These are phyloP conservation scores for Cavenderia fasciculata DNA, from an alignment of 78 protist genomes.

Conservation along the genomic window DNA sequence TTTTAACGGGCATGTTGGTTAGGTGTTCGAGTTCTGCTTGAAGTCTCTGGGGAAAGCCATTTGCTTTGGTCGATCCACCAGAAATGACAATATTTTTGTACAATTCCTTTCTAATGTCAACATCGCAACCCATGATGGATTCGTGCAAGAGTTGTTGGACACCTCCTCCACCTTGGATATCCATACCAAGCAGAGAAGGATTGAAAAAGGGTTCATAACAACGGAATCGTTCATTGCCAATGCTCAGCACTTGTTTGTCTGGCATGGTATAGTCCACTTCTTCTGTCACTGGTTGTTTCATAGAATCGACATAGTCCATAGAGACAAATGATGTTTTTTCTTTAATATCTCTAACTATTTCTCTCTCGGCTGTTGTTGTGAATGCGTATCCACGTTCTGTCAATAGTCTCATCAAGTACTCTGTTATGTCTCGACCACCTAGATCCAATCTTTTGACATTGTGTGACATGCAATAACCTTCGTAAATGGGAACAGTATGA, in stretches of 20 bases:
- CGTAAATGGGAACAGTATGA: constrained; percentile 97
- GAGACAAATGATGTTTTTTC: constrained; percentile 89
- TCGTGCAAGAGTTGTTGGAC: constrained; percentile 57
- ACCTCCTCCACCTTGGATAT: constrained; percentile 89
- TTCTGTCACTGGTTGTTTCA: not conserved
- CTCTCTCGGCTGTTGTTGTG: constrained; percentile 97
- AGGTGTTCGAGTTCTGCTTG: constrained; percentile 73
- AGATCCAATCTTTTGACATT: constrained; percentile 92
- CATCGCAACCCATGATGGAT: constrained; percentile 93
- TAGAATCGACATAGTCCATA: not conserved
- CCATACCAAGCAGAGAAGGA: constrained; percentile 93
- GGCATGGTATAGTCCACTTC: constrained; percentile 91
- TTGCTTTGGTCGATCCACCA: constrained; percentile 95
- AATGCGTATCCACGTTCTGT: constrained; percentile 96
- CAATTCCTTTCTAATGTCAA: constrained; percentile 93
- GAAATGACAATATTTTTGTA: constrained; percentile 93
- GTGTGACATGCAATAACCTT: constrained; percentile 95
- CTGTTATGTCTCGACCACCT: constrained; percentile 97
- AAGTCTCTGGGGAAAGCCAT: constrained; percentile 91
- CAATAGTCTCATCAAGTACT: constrained; percentile 90
- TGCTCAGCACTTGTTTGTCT: constrained; percentile 91
- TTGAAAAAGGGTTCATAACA: constrained; percentile 96
- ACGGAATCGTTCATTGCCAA: constrained; percentile 94
- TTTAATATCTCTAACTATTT: constrained; percentile 96
- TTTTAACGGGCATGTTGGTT: constrained; percentile 79